Conservation (phyloP, 192 early-diverging fungal genomes). For the Jimgerdemannia flammicorona region DNA sequence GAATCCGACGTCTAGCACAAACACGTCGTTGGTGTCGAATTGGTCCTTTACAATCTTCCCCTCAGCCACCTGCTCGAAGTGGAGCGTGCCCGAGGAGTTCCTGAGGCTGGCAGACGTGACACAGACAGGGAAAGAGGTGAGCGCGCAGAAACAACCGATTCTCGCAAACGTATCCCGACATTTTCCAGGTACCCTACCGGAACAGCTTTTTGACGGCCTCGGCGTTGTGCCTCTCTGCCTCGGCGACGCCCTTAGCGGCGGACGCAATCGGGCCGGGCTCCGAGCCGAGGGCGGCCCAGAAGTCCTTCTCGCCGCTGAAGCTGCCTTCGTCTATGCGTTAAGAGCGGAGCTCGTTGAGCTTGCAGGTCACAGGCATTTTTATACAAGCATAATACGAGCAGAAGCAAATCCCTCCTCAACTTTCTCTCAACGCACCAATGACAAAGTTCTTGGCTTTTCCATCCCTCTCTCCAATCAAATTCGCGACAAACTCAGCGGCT, state of each 20-base stretch:
- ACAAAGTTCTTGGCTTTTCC: slow-evolving; percentile 53
- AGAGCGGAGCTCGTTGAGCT: not conserved
- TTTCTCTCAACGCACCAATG: slow-evolving; percentile 46
- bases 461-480: slow-evolving; percentile 59
- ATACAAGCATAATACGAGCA: not conserved
- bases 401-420: too few relatives aligned
- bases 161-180: too few relatives aligned
- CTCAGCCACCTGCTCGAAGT: slow-evolving; percentile 54
- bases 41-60: slow-evolving; percentile 35
- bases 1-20: slow-evolving; percentile 59
- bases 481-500: slow-evolving; percentile 59
- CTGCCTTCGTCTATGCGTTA: slow-evolving; percentile 50
- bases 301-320: slow-evolving; percentile 41
- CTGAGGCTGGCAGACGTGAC: slow-evolving; percentile 5
- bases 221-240: slow-evolving; percentile 13
- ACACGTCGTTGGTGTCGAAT: slow-evolving; percentile 63
- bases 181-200: slow-evolving; percentile 24
- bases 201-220: slow-evolving; percentile 36
- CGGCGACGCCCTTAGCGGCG: slow-evolving; percentile 30
- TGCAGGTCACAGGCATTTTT: slow-evolving; percentile 3
- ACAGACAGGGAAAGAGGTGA: not conserved
- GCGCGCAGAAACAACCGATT: not conserved
- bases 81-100: slow-evolving; percentile 16
- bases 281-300: slow-evolving; percentile 65
- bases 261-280: slow-evolving; percentile 55